Evolutionary conservation across 208 protist genomes (phyloP), one percentile per base, ranked within the genome.

Genomic region (Leishmania lainsoni): DNA sequence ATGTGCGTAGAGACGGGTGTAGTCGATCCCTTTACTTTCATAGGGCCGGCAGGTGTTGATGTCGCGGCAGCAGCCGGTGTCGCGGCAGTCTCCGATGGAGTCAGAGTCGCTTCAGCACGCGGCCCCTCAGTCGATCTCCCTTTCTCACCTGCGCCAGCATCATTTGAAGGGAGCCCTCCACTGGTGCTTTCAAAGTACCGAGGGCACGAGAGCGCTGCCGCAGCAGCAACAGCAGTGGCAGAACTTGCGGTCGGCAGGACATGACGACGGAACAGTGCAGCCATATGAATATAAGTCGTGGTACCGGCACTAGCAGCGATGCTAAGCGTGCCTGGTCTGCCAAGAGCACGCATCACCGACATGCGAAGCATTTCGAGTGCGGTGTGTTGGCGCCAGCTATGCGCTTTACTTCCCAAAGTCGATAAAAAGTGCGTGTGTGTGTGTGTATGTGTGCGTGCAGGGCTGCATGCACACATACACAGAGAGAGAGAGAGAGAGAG

Each of bases 1-100:
- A 10, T 84, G 73, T 26, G 80, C 79, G 76, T 90, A 90, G n/a
- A 87, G 83, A 1, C 75, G n/a, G 1, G 78, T 66, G 79, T 83
- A 83, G 79, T 82, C 78, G 35, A 78, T 42, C 52, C 29, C 75
- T 12, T 45, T 29, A 29, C 32, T 56, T 83, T 70, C n/a, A 71
- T 26, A 29, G 63, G n/a, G 35, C 16, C 6, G 8, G 54, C 61
- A 20, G 79, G 16, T 9, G 52, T 51, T 29, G 56, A 12, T 5
- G 56, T 51, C 5, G 74, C 10, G n/a, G 54, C 8, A 10, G 54
- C 52, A 5, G 74, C 22, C 35, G 35, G 49, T n/a, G 72, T 22
- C 8, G 45, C 69, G 48, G 42, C 10, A 56, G 39, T 16, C 45
- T 54, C 63, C 56, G 56, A 61, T 9, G 56, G 56, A 6, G 22